phyloP scores from a whole-genome alignment of 345 rosid species.

The Excoecaria agallocha region DNA sequence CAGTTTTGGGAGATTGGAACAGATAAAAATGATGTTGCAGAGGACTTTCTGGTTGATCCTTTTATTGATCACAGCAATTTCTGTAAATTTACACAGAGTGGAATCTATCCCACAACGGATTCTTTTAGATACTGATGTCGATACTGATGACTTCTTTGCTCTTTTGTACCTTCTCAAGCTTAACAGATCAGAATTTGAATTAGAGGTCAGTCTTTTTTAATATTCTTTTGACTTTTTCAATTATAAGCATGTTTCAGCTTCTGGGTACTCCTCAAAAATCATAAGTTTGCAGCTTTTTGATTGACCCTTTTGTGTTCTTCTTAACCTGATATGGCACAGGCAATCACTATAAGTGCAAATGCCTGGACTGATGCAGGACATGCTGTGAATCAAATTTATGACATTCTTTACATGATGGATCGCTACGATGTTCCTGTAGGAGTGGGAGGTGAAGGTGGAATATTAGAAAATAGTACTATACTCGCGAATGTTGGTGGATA shows the following conservation, averaged over 20 bases:
- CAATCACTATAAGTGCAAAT: constrained; percentile 62
- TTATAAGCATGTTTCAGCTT: background rate
- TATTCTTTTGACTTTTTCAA: background rate
- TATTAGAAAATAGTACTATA: constrained; percentile 61
- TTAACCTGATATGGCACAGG: constrained; percentile 41
- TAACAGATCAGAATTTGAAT: constrained; percentile 63
- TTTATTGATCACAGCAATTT: constrained; percentile 23
- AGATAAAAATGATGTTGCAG: constrained; percentile 30
- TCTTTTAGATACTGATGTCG: constrained; percentile 79
- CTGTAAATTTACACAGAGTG: constrained; percentile 22
- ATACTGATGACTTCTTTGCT: constrained; percentile 86
- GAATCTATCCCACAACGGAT: constrained; percentile 50
- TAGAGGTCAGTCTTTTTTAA: constrained; percentile 50
- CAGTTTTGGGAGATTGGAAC: constrained; percentile 20
- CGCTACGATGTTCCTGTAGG: constrained; percentile 80
- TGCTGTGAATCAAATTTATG: constrained; percentile 79
- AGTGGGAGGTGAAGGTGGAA: constrained; percentile 89
- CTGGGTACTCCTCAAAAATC: background rate
- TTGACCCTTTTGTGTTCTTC: too few species aligned
- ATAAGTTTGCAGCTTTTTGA: background rate
- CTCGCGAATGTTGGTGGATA: constrained; percentile 81
- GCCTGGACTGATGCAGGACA: constrained; percentile 91
- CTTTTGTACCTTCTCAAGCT: constrained; percentile 83
- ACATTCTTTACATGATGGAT: constrained; percentile 90
- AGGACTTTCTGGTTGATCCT: constrained; percentile 17